Evolutionary conservation across 2,329 filamentous ascomycete genomes (phyloP), one percentile per base, ranked within the genome.

Genomic region (Colletotrichum sp.): DNA sequence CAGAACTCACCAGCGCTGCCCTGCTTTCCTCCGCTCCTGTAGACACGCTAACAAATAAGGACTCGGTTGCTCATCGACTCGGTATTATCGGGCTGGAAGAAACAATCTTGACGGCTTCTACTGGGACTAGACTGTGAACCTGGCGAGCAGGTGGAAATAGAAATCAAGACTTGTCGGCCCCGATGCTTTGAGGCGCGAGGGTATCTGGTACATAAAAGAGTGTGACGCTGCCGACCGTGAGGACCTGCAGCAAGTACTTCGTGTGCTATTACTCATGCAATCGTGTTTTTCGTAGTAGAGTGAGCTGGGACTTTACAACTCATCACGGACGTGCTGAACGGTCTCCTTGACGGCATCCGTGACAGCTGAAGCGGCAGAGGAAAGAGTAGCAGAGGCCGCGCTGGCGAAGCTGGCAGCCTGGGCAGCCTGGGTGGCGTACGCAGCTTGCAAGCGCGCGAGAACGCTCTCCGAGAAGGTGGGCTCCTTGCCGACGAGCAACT

Each of bases 391-490:
- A 5, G 79, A 81, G 2, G 85, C 86, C 22, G 78, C 85, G 60
- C 82, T 85, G 16, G 83, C 83, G 22, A 84, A 76, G 75, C 86
- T 89, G 13, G 88, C 88, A 9, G 89, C 86, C 1, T 88, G 92
- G 1, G 91, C 88, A 3, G 90, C 85, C 2, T 92, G 93, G 0
- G 92, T 95, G 28, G 92, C 91, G 81, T 96, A 97, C 1, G 92
- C 94, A 5, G 90, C 93, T 72, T 91, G 91, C 15, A 98, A 89
- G 68, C 94, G 91, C 68, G 88, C 92, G 84, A 95, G 92, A 5
- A 96, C 93, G 75, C 94, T 96, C 81, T 98, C 94, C 0, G 93
- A 96, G 80, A 95, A 98, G 16, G 93, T 92, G 1, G 95, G 93
- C 82, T 98, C 95, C 83, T 93, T 95, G 69, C 94, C 95, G 55